Evolutionary conservation across 179 eudicot species (phyloP).

Genomic region (Amaranthus tricolor): DNA sequence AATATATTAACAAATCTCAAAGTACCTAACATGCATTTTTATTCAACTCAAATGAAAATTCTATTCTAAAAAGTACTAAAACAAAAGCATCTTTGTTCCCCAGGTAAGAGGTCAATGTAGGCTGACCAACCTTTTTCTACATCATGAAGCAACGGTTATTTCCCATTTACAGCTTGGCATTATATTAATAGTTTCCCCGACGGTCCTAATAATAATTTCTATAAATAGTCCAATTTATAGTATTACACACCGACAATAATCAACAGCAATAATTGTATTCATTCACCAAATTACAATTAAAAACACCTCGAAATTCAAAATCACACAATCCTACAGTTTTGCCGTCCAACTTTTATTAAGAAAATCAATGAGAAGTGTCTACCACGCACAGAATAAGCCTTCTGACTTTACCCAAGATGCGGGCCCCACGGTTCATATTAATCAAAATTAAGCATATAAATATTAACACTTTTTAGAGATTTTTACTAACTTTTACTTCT

Average conservation of each 20-base stretch:
- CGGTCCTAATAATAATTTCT: neutral
- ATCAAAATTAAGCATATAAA: constrained; percentile 13
- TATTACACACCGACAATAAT: constrained; percentile 22
- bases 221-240: no score
- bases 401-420: no score
- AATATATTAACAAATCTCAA: no score
- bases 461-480: neutral
- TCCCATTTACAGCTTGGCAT: constrained; percentile 5
- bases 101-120: constrained; percentile 16
- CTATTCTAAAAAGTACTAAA: no score
- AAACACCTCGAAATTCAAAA: constrained; percentile 19
- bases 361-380: constrained; percentile 10
- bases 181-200: no score
- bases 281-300: neutral
- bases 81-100: neutral
- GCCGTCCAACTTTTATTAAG: neutral
- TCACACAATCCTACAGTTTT: constrained; percentile 18
- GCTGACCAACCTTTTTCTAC: constrained; percentile 12
- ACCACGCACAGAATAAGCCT: neutral
- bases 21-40: no score
- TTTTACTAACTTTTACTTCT: neutral
- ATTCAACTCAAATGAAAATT: no score
- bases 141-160: neutral
- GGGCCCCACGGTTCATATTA: no score
- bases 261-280: neutral